These are phyloP conservation scores for Hordeum marinum DNA, from an alignment of 176 grass and related monocot species.

Conservation along the genomic window DNA sequence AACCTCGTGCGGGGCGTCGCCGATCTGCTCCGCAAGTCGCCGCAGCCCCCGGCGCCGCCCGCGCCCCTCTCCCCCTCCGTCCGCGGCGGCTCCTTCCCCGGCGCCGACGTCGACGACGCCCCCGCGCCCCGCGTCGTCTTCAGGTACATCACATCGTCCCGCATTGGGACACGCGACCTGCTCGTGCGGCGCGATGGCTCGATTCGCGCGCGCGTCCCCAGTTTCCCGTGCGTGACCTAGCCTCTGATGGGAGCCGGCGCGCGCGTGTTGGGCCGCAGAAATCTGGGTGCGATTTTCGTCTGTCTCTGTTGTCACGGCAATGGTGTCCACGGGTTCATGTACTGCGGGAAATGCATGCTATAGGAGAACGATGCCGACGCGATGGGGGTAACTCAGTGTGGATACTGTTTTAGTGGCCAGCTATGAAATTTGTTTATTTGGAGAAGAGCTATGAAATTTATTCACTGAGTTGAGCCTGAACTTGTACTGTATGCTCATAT, in stretches of 20 bases:
- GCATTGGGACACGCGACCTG: not conserved
- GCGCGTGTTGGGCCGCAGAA: too few species aligned
- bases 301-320: not conserved
- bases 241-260: too few species aligned
- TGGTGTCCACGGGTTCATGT: not conserved
- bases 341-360: not conserved
- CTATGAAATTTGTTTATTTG: not conserved
- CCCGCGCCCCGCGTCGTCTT: constrained; percentile 64
- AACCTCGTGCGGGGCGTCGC: constrained; percentile 86
- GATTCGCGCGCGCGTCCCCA: not conserved
- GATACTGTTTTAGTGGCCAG: not conserved
- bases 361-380: not conserved
- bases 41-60: constrained; percentile 6
- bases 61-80: not conserved
- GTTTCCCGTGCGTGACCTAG: not conserved
- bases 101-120: constrained; percentile 13
- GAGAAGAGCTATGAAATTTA: not conserved
- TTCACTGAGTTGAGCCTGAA: not conserved
- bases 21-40: constrained; percentile 78
- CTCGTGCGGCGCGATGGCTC: not conserved
- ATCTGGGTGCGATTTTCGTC: not conserved
- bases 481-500: not conserved
- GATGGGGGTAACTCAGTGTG: not conserved
- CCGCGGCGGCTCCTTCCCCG: constrained; percentile 9
- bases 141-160: constrained; percentile 30